Base-by-base conservation (phyloP, 768 basidiomycete species). In the Porphyrellus cyaneotinctus region DNA sequence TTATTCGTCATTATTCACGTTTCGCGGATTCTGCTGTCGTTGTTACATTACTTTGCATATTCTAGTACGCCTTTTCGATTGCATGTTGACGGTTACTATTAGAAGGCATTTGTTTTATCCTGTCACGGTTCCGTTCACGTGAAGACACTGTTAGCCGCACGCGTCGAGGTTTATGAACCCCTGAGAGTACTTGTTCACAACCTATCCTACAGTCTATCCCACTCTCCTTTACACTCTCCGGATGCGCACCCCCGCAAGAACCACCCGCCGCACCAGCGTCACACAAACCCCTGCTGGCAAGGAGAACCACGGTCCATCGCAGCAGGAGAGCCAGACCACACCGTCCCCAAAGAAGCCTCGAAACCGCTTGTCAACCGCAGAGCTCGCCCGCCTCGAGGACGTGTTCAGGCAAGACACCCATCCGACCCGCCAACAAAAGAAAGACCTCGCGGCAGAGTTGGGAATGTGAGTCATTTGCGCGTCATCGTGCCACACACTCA, bases 321-420 rank as follows among this genome's bases (percentile, higher is more conserved):
- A 45, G 32, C 42, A 28, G 32, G 44, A 30, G 11, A 43, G 6
- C 20, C n/a, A 12, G 22, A n/a, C 20, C 37, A 6, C 51, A 12
- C 41, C 47, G 9, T 44, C 52, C 5, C 48, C 43, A 51, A 69
- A 46, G 58, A 72, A 67, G n/a, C 52, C 63, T 8, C 70, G 75
- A 30, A 71, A 72, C 50, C 74, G 73, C 44, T 59, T 77, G 64
- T 68, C 76, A 26, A 52, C 56, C 37, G 2, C 51, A 20, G 70
- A 70, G 47, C 60, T 68, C 36, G 42, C 44, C 49, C 53, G 58
- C 26, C 68, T 70, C 41, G 68, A 70, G 26, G 58, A 58, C 32
- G 38, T 58, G 37, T 70, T 71, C 53, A 53, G 26, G 23, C 45
- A 60, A 49, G 49, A 61, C 4, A 71, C 70, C 14, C 68, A 71